Evolutionary conservation across 73 alveolate genomes (phyloP).

Genomic region (Paramecium sonneborni): DNA sequence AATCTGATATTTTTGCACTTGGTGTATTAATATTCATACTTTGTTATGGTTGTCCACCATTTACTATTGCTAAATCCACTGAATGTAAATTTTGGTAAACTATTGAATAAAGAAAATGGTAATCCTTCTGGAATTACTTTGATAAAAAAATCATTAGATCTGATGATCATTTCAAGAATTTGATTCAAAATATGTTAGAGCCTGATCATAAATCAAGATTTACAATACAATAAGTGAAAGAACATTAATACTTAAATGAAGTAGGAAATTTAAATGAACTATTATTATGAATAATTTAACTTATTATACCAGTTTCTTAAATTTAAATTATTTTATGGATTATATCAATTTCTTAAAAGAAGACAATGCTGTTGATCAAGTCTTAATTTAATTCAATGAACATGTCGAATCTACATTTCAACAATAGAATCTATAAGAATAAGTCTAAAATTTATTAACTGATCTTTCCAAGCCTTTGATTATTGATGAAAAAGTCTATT

Average conservation of each 20-base stretch:
- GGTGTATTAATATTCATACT: constrained; percentile 50
- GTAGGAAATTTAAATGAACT: too few species aligned
- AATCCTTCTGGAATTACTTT: not conserved
- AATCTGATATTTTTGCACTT: constrained; percentile 20
- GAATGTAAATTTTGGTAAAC: not conserved
- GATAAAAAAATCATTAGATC: not conserved
- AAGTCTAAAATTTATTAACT: too few species aligned
- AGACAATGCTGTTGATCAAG: too few species aligned
- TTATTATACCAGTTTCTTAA: too few species aligned
- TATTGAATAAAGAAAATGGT: not conserved
- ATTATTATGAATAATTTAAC: too few species aligned
- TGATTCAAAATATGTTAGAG: not conserved
- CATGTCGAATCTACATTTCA: too few species aligned
- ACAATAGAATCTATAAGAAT: too few species aligned
- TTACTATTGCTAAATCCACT: not conserved
- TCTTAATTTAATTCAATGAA: too few species aligned
- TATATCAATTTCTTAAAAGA: too few species aligned
- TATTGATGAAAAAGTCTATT: too few species aligned
- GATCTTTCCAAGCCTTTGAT: too few species aligned
- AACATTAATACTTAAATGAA: not conserved
- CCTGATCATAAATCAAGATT: not conserved
- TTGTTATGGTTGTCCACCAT: constrained; percentile 46
- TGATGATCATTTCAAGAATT: not conserved
- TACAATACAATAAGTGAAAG: not conserved
- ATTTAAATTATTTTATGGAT: too few species aligned